Conservation (phyloP, 305 asterid genomes). For the Fraxinus platypoda region DNA sequence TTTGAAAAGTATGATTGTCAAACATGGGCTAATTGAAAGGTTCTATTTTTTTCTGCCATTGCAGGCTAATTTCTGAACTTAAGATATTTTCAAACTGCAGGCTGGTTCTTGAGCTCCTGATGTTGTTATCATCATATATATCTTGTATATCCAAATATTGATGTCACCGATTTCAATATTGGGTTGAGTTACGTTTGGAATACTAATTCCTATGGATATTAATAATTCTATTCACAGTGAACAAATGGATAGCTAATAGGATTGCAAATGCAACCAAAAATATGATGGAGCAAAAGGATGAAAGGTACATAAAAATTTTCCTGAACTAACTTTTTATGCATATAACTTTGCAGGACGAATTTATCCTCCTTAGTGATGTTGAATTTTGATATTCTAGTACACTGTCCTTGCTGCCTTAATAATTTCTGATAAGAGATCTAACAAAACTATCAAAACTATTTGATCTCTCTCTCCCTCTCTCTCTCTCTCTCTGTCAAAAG, state of each 20-base stretch:
- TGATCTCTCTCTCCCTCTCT: background rate
- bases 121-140: background rate
- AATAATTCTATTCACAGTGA: slow-evolving; percentile 46
- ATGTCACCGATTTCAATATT: background rate
- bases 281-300: slow-evolving; percentile 99
- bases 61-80: background rate
- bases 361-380: background rate
- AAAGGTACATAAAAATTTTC: slow-evolving; percentile 51
- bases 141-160: background rate
- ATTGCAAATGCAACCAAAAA: slow-evolving; percentile 80
- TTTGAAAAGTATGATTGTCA: background rate
- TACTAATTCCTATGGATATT: slow-evolving; percentile 14
- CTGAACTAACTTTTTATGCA: slow-evolving; percentile 1
- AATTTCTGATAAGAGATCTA: background rate
- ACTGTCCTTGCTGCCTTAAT: background rate
- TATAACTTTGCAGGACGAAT: slow-evolving; percentile 2
- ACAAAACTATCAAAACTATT: background rate
- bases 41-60: background rate
- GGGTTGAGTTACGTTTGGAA: background rate
- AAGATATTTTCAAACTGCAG: background rate
- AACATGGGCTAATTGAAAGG: background rate
- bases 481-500: background rate
- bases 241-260: slow-evolving; percentile 93
- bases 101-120: background rate
- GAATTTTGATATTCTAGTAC: background rate